These are phyloP conservation scores for Galerina marginata DNA, from an alignment of 768 basidiomycete species.

Conservation along the genomic window DNA sequence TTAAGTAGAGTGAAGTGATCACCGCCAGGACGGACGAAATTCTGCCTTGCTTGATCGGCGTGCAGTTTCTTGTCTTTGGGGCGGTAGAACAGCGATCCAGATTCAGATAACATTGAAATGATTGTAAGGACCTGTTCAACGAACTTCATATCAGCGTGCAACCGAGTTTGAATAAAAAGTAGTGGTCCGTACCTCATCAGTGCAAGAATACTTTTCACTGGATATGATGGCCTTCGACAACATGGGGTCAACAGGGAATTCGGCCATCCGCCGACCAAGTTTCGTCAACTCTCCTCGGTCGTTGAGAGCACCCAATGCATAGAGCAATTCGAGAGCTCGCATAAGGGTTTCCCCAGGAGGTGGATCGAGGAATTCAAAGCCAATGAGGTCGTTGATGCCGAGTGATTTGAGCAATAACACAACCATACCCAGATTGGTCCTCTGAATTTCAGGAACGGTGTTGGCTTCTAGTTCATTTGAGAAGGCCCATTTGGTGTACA, in stretches of 20 bases:
- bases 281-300: constrained; percentile 98
- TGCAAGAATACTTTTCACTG: constrained; percentile 92
- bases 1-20: constrained; percentile 98
- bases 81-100: constrained; percentile 91
- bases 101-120: constrained; percentile 96
- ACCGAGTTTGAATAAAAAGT: neutral
- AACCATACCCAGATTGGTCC: constrained; percentile 97
- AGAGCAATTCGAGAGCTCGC: constrained; percentile 90
- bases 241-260: constrained; percentile 99
- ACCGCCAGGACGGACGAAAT: constrained; percentile 93
- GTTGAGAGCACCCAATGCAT: constrained; percentile 95
- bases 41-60: constrained; percentile 96
- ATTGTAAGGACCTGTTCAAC: constrained; percentile 83
- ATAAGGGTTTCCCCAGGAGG: constrained; percentile 98
- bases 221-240: constrained; percentile 95
- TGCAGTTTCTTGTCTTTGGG: constrained; percentile 99
- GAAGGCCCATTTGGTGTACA: constrained; percentile 99
- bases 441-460: constrained; percentile 97
- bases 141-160: neutral
- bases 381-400: constrained; percentile 97
- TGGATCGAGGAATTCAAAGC: constrained; percentile 98
- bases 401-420: constrained; percentile 94
- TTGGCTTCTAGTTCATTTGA: constrained; percentile 95
- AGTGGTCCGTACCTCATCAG: constrained; percentile 75
- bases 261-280: constrained; percentile 95